phyloP scores from a whole-genome alignment of 179 eudicot genomes.

The Actinidia chinensis region DNA sequence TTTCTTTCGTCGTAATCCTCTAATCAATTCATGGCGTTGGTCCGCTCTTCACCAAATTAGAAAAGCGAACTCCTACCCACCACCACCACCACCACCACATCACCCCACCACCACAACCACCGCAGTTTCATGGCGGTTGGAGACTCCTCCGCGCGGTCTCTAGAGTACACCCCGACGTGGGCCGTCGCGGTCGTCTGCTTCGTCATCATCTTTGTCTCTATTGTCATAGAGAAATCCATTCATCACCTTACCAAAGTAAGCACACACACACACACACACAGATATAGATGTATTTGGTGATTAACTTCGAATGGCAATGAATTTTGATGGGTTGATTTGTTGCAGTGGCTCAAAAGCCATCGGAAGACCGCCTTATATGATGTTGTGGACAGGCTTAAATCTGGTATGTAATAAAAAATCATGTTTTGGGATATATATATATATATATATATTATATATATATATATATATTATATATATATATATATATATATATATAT shows the following conservation, averaged over 20 bases:
- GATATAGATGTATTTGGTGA: background rate
- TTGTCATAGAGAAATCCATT: constrained; percentile 27
- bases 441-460: background rate
- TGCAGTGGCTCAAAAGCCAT: constrained; percentile 28
- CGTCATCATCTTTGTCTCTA: constrained; percentile 26
- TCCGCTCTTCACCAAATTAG: background rate
- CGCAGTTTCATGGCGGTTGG: constrained; percentile 17
- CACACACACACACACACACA: background rate
- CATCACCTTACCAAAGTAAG: constrained; percentile 29
- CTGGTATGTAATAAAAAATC: constrained; percentile 14
- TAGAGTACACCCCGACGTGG: constrained; percentile 38
- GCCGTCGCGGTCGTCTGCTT: constrained; percentile 31
- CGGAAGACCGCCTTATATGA: constrained; percentile 19
- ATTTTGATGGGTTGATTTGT: background rate
- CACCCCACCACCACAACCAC: background rate
- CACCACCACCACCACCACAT: background rate
- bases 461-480: too few species aligned
- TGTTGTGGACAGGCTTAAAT: constrained; percentile 29
- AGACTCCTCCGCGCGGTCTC: constrained; percentile 1
- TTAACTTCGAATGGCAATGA: too few species aligned
- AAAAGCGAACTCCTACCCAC: background rate
- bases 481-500: too few species aligned
- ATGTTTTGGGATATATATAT: background rate
- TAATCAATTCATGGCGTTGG: background rate
- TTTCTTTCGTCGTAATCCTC: background rate